Conservation (phyloP, 352 stramenopile species). For the Phytophthora aleatoria region DNA sequence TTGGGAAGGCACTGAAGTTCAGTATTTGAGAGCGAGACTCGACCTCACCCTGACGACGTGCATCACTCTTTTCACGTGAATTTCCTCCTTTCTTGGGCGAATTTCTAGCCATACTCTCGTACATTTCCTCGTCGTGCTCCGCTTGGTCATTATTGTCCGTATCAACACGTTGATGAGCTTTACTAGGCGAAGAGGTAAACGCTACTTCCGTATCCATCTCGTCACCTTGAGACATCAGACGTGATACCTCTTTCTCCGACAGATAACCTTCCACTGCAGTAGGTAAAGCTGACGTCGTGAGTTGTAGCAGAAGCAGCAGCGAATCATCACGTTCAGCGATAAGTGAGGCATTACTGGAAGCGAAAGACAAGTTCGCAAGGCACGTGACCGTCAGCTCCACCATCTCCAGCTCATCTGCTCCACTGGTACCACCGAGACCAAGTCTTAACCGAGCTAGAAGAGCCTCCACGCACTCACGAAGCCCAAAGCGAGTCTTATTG, state of each 20-base stretch:
- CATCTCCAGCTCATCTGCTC: slow-evolving; percentile 64
- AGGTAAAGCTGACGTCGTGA: slow-evolving; percentile 45
- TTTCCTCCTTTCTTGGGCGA: slow-evolving; percentile 18
- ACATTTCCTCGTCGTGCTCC: slow-evolving; percentile 28
- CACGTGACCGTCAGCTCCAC: slow-evolving; percentile 68
- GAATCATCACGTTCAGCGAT: slow-evolving; percentile 46
- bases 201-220: not conserved
- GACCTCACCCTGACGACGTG: slow-evolving; percentile 20
- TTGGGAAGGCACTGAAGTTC: slow-evolving; percentile 65
- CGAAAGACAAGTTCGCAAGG: slow-evolving; percentile 74
- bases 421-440: slow-evolving; percentile 21
- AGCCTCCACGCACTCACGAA: slow-evolving; percentile 57
- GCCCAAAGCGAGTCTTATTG: slow-evolving; percentile 77
- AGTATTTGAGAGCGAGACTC: slow-evolving; percentile 31
- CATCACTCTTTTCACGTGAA: slow-evolving; percentile 21
- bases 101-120: slow-evolving; percentile 21
- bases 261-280: slow-evolving; percentile 53
- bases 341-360: slow-evolving; percentile 41
- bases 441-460: slow-evolving; percentile 50
- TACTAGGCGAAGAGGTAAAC: not conserved
- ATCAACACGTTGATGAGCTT: slow-evolving; percentile 1
- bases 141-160: slow-evolving; percentile 7
- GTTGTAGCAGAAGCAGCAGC: slow-evolving; percentile 51
- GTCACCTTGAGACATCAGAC: slow-evolving; percentile 14
- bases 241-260: slow-evolving; percentile 34